These are phyloP conservation scores for Dryadomyces sulphureus DNA, from an alignment of 2,329 filamentous ascomycete genomes.

Conservation along the genomic window DNA sequence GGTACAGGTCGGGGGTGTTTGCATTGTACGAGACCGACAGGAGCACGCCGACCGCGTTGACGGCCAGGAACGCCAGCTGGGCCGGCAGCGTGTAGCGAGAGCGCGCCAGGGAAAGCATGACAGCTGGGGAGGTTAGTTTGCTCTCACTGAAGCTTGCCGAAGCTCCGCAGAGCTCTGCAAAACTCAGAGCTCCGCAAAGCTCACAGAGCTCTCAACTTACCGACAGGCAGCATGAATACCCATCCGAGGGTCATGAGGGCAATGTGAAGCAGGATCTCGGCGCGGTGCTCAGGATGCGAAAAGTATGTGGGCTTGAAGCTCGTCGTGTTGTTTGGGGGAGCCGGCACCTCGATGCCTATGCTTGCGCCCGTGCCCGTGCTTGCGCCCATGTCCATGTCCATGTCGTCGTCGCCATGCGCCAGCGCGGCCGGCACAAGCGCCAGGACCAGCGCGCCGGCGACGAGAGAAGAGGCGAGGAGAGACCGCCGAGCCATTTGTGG, in stretches of 20 bases:
- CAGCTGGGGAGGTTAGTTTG: slow-evolving; percentile 32
- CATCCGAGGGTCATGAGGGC: slow-evolving; percentile 55
- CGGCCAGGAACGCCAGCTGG: slow-evolving; percentile 52
- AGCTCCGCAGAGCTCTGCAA: not conserved
- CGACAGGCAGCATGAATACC: slow-evolving; percentile 57
- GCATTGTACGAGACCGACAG: slow-evolving; percentile 60
- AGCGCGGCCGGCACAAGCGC: slow-evolving; percentile 14
- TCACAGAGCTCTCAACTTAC: slow-evolving; percentile 29
- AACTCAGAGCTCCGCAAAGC: not conserved
- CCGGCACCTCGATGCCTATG: not conserved
- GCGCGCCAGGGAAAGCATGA: slow-evolving; percentile 72
- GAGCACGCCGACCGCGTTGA: slow-evolving; percentile 50
- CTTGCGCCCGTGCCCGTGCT: not conserved
- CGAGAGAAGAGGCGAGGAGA: slow-evolving; percentile 5
- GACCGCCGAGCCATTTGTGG: slow-evolving; percentile 6
- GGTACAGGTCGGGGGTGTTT: slow-evolving; percentile 73
- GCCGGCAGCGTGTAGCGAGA: slow-evolving; percentile 57
- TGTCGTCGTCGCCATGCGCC: slow-evolving; percentile 15
- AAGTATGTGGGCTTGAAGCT: slow-evolving; percentile 42
- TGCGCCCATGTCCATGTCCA: slow-evolving; percentile 12
- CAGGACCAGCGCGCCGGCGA: slow-evolving; percentile 13
- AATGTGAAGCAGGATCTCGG: slow-evolving; percentile 55
- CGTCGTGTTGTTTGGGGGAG: not conserved
- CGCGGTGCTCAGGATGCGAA: slow-evolving; percentile 33
- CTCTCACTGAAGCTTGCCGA: not conserved